Evolutionary conservation across 306 rosid genomes (phyloP), one percentile per base, ranked within the genome.

Genomic region (Abrus precatorius): DNA sequence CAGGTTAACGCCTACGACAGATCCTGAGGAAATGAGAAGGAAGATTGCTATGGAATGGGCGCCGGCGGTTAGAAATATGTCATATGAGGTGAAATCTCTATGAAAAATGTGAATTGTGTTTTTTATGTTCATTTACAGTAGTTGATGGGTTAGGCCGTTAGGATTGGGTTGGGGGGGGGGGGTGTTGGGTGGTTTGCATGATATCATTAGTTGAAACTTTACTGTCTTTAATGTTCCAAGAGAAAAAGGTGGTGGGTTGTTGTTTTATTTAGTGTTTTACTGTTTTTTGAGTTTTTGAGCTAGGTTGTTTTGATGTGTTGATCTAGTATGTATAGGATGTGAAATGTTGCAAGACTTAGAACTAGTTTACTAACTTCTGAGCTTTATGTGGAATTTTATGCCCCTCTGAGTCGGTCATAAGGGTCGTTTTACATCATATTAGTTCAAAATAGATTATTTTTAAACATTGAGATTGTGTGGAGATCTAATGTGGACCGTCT

Each of bases 1-100:
- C 40, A 83, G 97, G 79, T 30, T 95, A 69, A 91, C 99, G 10
- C 97, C 99, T 0, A 86, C 89, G 0, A 85, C 87, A 0, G 91
- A 93, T 77, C 93, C 90, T 2, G 96, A 90, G 40, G 87, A 81
- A 65, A 48, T 95, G 73, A 91, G 82, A 78, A 84, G 89, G 86
- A 87, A 86, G 78, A 90, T 91, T 79, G 86, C 91, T 0, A 84
- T 78, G 41, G 99, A 95, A 85, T 95, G 99, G 99, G 99, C 92
- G 0, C 99, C 94, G 0, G 86, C 89, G 11, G 66, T 66, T 36
- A 70, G 98, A 84, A 95, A 93, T 73, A 80, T 91, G 93, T 93
- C 97, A 1, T 95, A 56, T 76, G 85, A 90, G 93, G 97, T 92
- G 76, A 82, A 43, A 49, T 81, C 64, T 40, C 43, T 55, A 3